Evolutionary conservation across 768 basidiomycete species (phyloP).

Genomic region (Kwoniella shandongensis): DNA sequence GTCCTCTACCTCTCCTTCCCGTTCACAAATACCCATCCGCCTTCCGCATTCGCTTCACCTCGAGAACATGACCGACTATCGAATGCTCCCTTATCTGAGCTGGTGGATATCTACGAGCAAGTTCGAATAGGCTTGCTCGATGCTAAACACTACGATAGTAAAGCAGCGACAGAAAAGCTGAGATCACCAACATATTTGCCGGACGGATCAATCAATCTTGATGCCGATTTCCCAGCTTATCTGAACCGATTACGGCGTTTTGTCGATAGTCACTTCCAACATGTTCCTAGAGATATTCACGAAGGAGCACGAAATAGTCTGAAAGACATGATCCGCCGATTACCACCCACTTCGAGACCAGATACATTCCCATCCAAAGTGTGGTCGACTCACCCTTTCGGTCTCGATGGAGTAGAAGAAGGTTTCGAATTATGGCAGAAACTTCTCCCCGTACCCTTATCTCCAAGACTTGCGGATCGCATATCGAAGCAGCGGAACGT

Average conservation of each 20-base stretch:
- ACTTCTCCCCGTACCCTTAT: conserved; percentile 19
- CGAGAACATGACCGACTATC: background rate
- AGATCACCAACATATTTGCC: conserved; percentile 8
- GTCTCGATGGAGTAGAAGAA: conserved; percentile 1
- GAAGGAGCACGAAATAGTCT: conserved; percentile 4
- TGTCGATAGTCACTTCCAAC: conserved; percentile 2
- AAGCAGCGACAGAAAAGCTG: conserved; percentile 5
- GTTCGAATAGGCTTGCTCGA: background rate
- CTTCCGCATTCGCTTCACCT: background rate
- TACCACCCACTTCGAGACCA: background rate
- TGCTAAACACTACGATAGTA: conserved; percentile 1
- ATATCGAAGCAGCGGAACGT: background rate
- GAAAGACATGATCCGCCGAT: background rate
- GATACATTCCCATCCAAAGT: conserved; percentile 15
- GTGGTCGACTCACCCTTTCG: conserved; percentile 19
- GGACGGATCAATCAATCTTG: conserved; percentile 9
- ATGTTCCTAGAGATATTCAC: background rate
- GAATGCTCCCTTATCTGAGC: background rate
- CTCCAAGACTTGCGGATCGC: background rate
- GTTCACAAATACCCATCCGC: background rate
- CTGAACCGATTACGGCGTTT: conserved; percentile 2
- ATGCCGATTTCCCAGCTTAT: conserved; percentile 2
- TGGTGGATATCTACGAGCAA: conserved; percentile 11
- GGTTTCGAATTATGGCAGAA: conserved; percentile 21
- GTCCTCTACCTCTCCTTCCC: conserved; percentile 5